phyloP scores from a whole-genome alignment of 2,329 filamentous ascomycete genomes.

The Fusarium aywerte region DNA sequence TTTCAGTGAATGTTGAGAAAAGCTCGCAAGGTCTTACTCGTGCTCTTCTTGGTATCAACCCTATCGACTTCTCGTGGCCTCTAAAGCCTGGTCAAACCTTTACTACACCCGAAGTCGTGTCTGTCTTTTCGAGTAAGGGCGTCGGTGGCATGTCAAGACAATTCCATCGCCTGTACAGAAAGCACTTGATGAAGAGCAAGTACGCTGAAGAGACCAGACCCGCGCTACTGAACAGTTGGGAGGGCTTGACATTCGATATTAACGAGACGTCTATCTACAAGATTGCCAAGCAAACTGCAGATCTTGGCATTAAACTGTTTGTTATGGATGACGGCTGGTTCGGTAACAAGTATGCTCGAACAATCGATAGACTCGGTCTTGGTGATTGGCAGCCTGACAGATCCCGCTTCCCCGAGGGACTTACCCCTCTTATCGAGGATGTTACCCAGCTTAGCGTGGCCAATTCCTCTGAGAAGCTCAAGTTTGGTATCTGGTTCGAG shows the following conservation, averaged over 20 bases:
- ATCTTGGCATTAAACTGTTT: conserved; percentile 69
- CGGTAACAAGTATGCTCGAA: conserved; percentile 66
- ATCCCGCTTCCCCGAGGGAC: conserved; percentile 66
- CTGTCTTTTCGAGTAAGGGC: conserved; percentile 68
- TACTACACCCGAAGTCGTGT: conserved; percentile 70
- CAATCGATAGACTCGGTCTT: conserved; percentile 66
- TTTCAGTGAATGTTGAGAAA: conserved; percentile 68
- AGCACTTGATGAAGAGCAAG: conserved; percentile 69
- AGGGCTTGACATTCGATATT: conserved; percentile 68
- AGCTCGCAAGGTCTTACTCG: conserved; percentile 70
- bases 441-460: conserved; percentile 61
- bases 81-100: conserved; percentile 67
- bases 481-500: conserved; percentile 75
- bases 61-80: conserved; percentile 68
- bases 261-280: conserved; percentile 66
- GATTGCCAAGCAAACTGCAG: conserved; percentile 66
- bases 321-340: conserved; percentile 77
- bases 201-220: conserved; percentile 64
- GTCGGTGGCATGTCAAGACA: conserved; percentile 71
- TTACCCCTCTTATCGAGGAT: conserved; percentile 61
- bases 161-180: conserved; percentile 70
- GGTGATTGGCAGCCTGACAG: conserved; percentile 72
- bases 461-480: conserved; percentile 59
- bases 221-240: conserved; percentile 73
- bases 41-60: conserved; percentile 69